Conservation (phyloP, 2,329 filamentous ascomycete species). For the Paecilomyces formosus region DNA sequence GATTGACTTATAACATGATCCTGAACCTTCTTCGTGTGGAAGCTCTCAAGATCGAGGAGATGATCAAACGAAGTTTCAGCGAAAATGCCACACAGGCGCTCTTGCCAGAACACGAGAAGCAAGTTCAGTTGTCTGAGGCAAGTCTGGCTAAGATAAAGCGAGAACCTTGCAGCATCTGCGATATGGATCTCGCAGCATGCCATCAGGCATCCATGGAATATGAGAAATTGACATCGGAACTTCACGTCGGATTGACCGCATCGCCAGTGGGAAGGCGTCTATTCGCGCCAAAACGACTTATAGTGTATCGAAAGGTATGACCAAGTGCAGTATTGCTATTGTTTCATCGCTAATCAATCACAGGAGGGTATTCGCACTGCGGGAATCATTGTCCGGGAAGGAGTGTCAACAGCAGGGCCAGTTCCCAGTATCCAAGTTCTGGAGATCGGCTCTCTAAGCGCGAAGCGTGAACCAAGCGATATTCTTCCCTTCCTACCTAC, state of each 20-base stretch:
- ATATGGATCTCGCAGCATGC: slow-evolving; percentile 69
- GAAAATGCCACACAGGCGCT: slow-evolving; percentile 95
- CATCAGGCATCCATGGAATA: slow-evolving; percentile 77
- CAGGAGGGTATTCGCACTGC: slow-evolving; percentile 74
- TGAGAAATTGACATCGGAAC: slow-evolving; percentile 68
- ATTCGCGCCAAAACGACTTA: slow-evolving; percentile 65
- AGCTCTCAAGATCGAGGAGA: slow-evolving; percentile 96
- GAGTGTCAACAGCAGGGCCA: slow-evolving; percentile 52
- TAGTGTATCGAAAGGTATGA: slow-evolving; percentile 66
- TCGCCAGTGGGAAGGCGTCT: slow-evolving; percentile 77
- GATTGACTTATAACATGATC: slow-evolving; percentile 99
- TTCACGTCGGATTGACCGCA: slow-evolving; percentile 68
- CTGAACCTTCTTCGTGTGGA: slow-evolving; percentile 90
- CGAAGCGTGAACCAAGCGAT: slow-evolving; percentile 71
- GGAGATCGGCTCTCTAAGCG: slow-evolving; percentile 63
- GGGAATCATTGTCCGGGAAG: slow-evolving; percentile 72
- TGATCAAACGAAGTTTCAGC: slow-evolving; percentile 99
- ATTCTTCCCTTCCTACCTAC: slow-evolving; percentile 72
- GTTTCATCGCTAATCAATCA: slow-evolving; percentile 12
- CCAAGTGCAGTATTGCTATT: background rate
- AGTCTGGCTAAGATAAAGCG: slow-evolving; percentile 86
- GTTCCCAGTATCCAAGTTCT: slow-evolving; percentile 68
- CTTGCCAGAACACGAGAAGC: slow-evolving; percentile 90
- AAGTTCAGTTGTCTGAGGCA: slow-evolving; percentile 84
- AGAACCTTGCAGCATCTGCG: slow-evolving; percentile 74